phyloP scores from a whole-genome alignment of 345 rosid genomes.

The Pistacia vera region DNA sequence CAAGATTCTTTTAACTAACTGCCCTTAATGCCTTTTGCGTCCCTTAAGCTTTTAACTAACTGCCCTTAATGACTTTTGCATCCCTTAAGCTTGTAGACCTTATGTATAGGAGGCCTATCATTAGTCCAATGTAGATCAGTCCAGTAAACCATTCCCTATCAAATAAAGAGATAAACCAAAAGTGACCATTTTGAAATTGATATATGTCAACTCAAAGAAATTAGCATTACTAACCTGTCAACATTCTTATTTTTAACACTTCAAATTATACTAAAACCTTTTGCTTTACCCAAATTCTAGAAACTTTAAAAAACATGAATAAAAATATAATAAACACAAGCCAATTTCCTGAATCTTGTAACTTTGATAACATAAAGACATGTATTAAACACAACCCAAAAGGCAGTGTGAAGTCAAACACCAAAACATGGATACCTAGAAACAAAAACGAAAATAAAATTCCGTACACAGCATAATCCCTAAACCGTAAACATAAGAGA shows the following conservation, averaged over 20 bases:
- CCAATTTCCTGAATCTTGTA: no score
- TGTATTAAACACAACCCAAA: not conserved
- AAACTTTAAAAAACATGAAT: no score
- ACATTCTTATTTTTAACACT: not conserved
- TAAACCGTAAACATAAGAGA: conserved; percentile 17
- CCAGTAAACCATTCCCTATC: not conserved
- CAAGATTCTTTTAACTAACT: no score
- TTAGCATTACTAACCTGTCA: not conserved
- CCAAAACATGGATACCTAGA: not conserved
- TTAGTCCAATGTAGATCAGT: not conserved
- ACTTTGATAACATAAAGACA: not conserved
- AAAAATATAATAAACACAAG: no score
- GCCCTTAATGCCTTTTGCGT: no score
- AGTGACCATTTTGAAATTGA: no score
- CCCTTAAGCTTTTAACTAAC: no score
- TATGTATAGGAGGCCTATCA: no score
- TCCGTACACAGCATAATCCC: conserved; percentile 17
- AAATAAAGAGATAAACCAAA: not conserved
- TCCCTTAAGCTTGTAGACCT: no score
- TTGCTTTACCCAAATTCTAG: not conserved
- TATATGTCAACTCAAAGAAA: not conserved
- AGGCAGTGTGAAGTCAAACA: not conserved
- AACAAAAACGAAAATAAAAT: no score
- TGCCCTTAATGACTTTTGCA: no score
- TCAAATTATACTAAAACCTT: not conserved